Evolutionary conservation across 331 rosid genomes (phyloP).

Genomic region (Phaseolus coccineus): DNA sequence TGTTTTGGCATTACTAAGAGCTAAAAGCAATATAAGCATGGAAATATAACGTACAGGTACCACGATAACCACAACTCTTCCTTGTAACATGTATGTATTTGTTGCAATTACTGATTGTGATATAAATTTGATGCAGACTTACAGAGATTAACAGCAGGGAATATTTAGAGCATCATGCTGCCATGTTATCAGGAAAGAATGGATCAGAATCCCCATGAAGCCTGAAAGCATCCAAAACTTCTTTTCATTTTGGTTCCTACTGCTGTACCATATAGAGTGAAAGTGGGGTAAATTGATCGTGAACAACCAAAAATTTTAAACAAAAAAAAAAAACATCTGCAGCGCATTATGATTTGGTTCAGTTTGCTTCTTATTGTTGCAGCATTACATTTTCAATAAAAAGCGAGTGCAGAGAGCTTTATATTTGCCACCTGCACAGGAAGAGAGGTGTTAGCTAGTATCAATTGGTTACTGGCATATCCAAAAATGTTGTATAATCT

Average conservation of each 20-base stretch:
- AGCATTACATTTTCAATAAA: no score
- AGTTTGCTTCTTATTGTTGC: background rate
- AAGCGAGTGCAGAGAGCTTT: background rate
- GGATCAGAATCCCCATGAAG: conserved; percentile 47
- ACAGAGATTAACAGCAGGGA: conserved; percentile 94
- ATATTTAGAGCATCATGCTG: conserved; percentile 88
- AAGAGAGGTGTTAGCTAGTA: conserved; percentile 20
- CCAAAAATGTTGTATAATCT: conserved; percentile 37
- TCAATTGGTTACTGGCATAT: conserved; percentile 2
- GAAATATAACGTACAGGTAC: background rate
- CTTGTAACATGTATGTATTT: conserved; percentile 15
- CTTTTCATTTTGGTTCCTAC: background rate
- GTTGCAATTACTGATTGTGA: conserved; percentile 37
- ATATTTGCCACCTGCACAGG: conserved; percentile 11
- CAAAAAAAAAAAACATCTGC: conserved; percentile 13
- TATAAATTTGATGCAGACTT: conserved; percentile 63
- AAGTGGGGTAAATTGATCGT: conserved; percentile 32
- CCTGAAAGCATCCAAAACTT: conserved; percentile 44
- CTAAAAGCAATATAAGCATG: background rate
- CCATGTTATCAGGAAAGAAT: conserved; percentile 59
- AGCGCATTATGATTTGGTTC: conserved; percentile 17
- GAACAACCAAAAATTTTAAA: conserved; percentile 33
- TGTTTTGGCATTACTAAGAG: background rate
- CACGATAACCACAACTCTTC: background rate
- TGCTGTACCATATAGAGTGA: conserved; percentile 38